Percentiles rank a stretch among this genome's conserved stretches.
Conservation (phyloP, 2,329 filamentous ascomycete genomes). For the Fusarium domesticum region DNA sequence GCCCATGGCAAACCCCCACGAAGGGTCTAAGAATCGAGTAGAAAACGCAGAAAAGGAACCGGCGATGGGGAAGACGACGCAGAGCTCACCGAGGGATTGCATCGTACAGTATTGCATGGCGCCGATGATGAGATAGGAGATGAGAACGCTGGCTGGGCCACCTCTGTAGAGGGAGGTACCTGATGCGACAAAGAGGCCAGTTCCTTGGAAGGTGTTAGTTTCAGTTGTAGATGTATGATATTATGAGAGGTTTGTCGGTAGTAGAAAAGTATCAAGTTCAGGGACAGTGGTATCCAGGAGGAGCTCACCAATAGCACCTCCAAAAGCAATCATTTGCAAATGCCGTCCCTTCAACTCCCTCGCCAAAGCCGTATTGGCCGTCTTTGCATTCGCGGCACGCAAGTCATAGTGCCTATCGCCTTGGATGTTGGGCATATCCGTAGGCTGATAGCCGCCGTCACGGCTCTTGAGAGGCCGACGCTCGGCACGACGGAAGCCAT, state of each 20-base stretch:
- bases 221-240: background rate
- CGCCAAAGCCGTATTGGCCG: slow-evolving; percentile 71
- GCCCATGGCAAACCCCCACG: slow-evolving; percentile 93
- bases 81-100: slow-evolving; percentile 87
- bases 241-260: background rate
- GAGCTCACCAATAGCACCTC: slow-evolving; percentile 73
- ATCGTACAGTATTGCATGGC: slow-evolving; percentile 89
- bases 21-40: slow-evolving; percentile 89
- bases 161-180: slow-evolving; percentile 69
- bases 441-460: slow-evolving; percentile 19
- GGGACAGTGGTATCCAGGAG: too few relatives aligned
- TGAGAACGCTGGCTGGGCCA: slow-evolving; percentile 72
- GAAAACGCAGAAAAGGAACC: slow-evolving; percentile 92
- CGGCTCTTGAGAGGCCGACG: slow-evolving; percentile 18
- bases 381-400: slow-evolving; percentile 63
- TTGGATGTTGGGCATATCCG: slow-evolving; percentile 10
- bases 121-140: slow-evolving; percentile 75
- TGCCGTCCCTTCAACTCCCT: slow-evolving; percentile 79
- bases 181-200: slow-evolving; percentile 83
- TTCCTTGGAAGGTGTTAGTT: slow-evolving; percentile 46
- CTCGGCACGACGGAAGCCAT: slow-evolving; percentile 24
- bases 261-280: too few relatives aligned
- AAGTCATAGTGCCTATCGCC: slow-evolving; percentile 53
- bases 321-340: slow-evolving; percentile 96
- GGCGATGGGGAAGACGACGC: slow-evolving; percentile 84